Evolutionary conservation across 1,284 basidiomycete species (phyloP).

Genomic region (Ustilago nuda): DNA sequence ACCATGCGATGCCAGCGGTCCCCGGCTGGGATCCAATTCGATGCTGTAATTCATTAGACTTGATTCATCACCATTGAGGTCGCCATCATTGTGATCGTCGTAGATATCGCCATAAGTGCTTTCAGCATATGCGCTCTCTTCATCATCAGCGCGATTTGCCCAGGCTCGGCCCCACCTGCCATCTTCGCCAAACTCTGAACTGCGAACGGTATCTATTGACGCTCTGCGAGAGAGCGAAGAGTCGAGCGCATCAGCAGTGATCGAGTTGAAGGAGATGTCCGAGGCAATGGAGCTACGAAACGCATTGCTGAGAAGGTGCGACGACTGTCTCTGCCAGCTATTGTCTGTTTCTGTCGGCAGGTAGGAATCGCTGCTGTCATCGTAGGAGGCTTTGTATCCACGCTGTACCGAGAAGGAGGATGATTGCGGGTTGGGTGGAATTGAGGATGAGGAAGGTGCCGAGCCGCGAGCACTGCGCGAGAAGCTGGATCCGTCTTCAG

Average conservation of each 20-base stretch:
- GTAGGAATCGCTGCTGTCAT: constrained; percentile 21
- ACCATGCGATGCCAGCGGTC: constrained; percentile 9
- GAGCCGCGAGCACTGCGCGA: constrained; percentile 10
- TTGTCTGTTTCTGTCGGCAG: constrained; percentile 9
- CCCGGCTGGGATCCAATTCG: constrained; percentile 20
- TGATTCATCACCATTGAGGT: not conserved
- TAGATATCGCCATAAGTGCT: constrained; percentile 35
- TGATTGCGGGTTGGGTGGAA: constrained; percentile 15
- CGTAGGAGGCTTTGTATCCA: constrained; percentile 39
- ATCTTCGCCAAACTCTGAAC: constrained; percentile 60
- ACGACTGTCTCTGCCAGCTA: constrained; percentile 35
- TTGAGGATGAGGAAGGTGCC: constrained; percentile 7
- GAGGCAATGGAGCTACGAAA: constrained; percentile 57
- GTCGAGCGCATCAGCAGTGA: constrained; percentile 32
- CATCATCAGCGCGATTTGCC: constrained; percentile 55
- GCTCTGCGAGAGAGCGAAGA: constrained; percentile 34
- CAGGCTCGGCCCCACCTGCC: constrained; percentile 61
- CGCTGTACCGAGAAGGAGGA: constrained; percentile 31
- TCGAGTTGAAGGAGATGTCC: constrained; percentile 58
- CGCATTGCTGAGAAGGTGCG: constrained; percentile 44
- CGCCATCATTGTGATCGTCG: constrained; percentile 14
- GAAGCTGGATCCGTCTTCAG: constrained; percentile 29
- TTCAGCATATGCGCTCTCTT: constrained; percentile 54
- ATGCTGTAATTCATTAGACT: constrained; percentile 12
- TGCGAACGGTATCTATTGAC: constrained; percentile 60